Evolutionary conservation across 169 alveolate genomes (phyloP).

Genomic region (Theileria sp.): DNA sequence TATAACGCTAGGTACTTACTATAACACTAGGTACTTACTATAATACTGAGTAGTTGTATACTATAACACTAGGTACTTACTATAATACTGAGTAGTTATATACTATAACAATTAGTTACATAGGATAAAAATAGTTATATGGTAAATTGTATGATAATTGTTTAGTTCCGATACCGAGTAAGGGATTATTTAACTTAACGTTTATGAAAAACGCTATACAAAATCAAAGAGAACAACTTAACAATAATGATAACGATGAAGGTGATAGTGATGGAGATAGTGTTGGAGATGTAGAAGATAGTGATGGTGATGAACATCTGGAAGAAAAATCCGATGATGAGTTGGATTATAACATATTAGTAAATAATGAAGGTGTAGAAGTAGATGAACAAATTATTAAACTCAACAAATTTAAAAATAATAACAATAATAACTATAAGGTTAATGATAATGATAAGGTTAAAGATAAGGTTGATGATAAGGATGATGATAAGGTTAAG

Average conservation of each 20-base stretch:
- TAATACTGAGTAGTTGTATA: too few species aligned
- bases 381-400: neutral
- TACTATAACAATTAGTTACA: too few species aligned
- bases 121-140: too few species aligned
- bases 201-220: slow-evolving; percentile 42
- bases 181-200: slow-evolving; percentile 54
- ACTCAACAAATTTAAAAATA: neutral
- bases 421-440: too few species aligned
- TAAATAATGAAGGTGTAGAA: neutral
- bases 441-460: too few species aligned
- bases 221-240: slow-evolving; percentile 12
- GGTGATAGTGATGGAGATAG: slow-evolving; percentile 15
- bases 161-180: slow-evolving; percentile 38
- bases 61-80: too few species aligned
- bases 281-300: slow-evolving; percentile 19
- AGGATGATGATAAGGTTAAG: too few species aligned
- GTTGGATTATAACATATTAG: neutral
- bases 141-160: too few species aligned
- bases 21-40: too few species aligned
- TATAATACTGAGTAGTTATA: too few species aligned
- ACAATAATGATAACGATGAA: slow-evolving; percentile 10
- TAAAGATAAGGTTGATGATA: too few species aligned
- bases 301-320: neutral
- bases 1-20: too few species aligned
- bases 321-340: slow-evolving; percentile 4